A percentile compares a stretch with the other conserved stretches of the same genome.
Conservation (phyloP, 208 protist genomes). For the Angomonas deanei region DNA sequence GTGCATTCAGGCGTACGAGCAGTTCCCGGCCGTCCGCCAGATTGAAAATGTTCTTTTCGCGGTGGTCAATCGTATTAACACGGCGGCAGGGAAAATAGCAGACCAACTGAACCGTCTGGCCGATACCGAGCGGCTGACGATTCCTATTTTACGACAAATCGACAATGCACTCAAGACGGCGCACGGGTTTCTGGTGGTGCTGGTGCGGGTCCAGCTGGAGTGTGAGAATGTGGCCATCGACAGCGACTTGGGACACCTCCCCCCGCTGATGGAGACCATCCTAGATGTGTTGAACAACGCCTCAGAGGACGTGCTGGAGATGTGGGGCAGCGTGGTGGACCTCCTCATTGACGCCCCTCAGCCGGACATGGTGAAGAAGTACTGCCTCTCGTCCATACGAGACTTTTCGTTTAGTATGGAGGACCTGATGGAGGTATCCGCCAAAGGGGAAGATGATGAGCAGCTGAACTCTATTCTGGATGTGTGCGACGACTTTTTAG, state of each 20-base stretch:
- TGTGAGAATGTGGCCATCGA: conserved; percentile 79
- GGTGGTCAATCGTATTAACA: conserved; percentile 71
- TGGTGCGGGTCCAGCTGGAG: conserved; percentile 82
- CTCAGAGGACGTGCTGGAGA: conserved; percentile 64
- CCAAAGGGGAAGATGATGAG: conserved; percentile 73
- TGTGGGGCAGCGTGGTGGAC: conserved; percentile 61
- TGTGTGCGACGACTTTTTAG: conserved; percentile 80
- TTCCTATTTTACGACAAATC: conserved; percentile 41
- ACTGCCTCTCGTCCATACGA: conserved; percentile 55
- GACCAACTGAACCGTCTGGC: conserved; percentile 34
- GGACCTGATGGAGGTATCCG: conserved; percentile 63
- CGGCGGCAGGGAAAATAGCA: conserved; percentile 37
- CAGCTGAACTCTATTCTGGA: conserved; percentile 82
- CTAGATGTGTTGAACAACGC: conserved; percentile 63
- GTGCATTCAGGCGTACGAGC: conserved; percentile 67
- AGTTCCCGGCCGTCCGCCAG: conserved; percentile 56
- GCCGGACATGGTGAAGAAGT: conserved; percentile 49
- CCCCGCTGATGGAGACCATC: conserved; percentile 66
- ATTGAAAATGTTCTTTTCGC: conserved; percentile 65
- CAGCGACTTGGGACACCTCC: conserved; percentile 48
- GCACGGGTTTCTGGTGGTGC: conserved; percentile 56
- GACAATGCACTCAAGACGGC: conserved; percentile 39
- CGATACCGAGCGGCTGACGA: conserved; percentile 32
- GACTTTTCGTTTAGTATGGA: conserved; percentile 62
- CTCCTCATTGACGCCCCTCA: conserved; percentile 37